These are phyloP conservation scores for Senecio squalidus DNA, from an alignment of 140 eudicot genomes.

Conservation along the genomic window DNA sequence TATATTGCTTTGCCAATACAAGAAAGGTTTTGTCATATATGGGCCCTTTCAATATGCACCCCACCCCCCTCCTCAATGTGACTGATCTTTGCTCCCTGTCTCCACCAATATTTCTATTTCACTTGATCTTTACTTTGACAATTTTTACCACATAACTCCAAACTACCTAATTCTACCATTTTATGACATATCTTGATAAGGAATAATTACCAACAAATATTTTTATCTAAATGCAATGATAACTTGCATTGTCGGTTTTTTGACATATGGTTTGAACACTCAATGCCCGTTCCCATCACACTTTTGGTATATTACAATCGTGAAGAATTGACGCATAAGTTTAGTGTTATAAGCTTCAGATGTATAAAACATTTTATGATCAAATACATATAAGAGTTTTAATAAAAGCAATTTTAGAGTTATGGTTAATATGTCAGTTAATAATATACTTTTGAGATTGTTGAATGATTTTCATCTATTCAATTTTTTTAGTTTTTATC, in stretches of 20 bases:
- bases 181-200: conserved; percentile 13
- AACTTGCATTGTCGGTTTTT: conserved; percentile 25
- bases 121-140: conserved; percentile 32
- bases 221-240: conserved; percentile 15
- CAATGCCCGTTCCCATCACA: no score
- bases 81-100: conserved; percentile 30
- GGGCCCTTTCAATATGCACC: conserved; percentile 29
- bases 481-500: no score
- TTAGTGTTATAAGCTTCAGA: no score
- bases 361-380: no score
- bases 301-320: no score
- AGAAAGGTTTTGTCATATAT: conserved; percentile 28
- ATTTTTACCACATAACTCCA: conserved; percentile 26
- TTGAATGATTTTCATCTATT: no score
- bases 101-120: conserved; percentile 25
- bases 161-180: conserved; percentile 18
- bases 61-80: no score
- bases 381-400: no score
- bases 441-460: no score
- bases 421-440: no score
- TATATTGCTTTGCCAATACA: conserved; percentile 24
- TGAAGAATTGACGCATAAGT: no score
- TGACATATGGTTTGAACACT: conserved; percentile 23
- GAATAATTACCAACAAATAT: conserved; percentile 7
- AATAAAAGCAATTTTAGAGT: no score